These are phyloP conservation scores for Eutrema yunnanense DNA, from an alignment of 345 rosid genomes.

Conservation along the genomic window DNA sequence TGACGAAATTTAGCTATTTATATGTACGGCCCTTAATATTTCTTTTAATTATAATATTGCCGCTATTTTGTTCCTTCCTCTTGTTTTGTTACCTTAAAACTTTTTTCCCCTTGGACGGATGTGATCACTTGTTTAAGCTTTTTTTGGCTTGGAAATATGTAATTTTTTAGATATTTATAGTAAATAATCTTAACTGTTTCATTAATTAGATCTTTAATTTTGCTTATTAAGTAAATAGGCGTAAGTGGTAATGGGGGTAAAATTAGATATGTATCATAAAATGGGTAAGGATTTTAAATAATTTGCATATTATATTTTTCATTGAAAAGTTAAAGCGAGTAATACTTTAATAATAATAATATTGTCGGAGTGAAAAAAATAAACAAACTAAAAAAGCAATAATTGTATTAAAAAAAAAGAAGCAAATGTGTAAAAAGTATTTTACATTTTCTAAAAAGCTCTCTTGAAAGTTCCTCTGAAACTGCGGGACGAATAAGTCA, in stretches of 20 bases:
- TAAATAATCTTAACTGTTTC: background rate
- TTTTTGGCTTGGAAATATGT: background rate
- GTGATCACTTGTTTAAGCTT: background rate
- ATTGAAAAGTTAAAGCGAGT: background rate
- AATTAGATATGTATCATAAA: background rate
- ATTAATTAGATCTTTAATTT: background rate
- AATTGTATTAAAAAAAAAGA: background rate
- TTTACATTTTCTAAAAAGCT: background rate
- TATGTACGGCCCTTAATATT: background rate
- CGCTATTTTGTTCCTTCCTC: background rate
- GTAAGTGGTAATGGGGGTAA: background rate
- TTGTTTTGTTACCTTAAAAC: slow-evolving; percentile 2
- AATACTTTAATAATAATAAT: background rate
- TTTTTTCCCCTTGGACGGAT: background rate
- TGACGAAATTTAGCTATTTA: background rate
- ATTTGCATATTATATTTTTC: background rate
- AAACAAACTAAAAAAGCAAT: background rate
- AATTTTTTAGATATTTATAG: background rate
- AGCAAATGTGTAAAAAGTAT: background rate
- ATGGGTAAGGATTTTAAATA: no score
- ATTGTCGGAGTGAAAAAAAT: background rate
- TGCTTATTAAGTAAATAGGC: no score
- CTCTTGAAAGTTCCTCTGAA: slow-evolving; percentile 7
- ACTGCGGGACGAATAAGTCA: slow-evolving; percentile 6
- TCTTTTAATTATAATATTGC: background rate